Conservation (phyloP, 1,284 basidiomycete genomes). For the Tilletia indica region DNA sequence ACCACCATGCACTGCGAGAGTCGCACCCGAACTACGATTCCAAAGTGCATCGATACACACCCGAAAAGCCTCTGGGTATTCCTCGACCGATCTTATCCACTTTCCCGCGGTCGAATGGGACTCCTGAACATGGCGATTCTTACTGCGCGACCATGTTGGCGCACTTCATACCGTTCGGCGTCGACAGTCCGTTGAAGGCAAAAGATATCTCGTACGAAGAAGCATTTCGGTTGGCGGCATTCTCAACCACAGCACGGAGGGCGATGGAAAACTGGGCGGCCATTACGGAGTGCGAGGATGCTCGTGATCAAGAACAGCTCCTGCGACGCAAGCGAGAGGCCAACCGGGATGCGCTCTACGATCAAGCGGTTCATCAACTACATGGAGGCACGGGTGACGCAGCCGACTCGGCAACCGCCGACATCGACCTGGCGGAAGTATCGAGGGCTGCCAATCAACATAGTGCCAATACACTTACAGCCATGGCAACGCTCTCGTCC, state of each 20-base stretch:
- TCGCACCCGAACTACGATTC: neutral
- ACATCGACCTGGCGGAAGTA: no score
- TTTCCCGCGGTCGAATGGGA: neutral
- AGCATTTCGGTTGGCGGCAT: neutral
- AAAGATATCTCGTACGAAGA: neutral
- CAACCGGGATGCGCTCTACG: no score
- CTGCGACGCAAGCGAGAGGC: neutral
- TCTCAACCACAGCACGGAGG: neutral
- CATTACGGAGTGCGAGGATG: neutral
- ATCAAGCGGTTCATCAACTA: no score
- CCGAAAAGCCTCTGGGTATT: neutral
- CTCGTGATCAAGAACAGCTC: neutral
- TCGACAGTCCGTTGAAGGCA: neutral
- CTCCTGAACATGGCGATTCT: neutral
- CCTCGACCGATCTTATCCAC: neutral
- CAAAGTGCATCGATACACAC: neutral
- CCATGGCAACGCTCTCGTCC: no score
- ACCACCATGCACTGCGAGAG: neutral
- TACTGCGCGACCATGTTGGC: neutral
- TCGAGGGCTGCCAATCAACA: no score
- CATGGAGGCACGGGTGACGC: no score
- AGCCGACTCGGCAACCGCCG: no score
- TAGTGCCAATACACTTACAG: no score
- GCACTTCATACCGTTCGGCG: neutral
- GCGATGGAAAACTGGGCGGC: neutral